Percentiles rank a stretch among this genome's conserved stretches.
Evolutionary conservation across 768 basidiomycete genomes (phyloP).

Genomic region (Pulveroboletus sp.): DNA sequence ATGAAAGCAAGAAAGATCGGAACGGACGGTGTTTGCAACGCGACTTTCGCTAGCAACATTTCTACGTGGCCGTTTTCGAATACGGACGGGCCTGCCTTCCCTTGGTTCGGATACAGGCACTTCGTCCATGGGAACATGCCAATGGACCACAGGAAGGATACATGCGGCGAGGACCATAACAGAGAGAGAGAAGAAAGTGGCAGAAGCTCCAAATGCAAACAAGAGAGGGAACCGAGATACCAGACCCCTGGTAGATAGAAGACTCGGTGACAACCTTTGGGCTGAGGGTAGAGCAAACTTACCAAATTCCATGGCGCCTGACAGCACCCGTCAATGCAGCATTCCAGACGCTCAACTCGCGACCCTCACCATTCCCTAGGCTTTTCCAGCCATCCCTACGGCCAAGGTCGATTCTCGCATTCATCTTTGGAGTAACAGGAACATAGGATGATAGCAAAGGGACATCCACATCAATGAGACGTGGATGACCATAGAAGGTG

Average conservation of each 20-base stretch:
- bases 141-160: constrained; percentile 45
- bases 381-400: constrained; percentile 70
- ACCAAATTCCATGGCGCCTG: constrained; percentile 70
- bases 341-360: constrained; percentile 64
- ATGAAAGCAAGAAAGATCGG: neutral
- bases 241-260: constrained; percentile 47
- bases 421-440: constrained; percentile 42
- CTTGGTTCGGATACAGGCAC: constrained; percentile 8
- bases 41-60: constrained; percentile 17
- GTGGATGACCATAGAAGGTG: constrained; percentile 38
- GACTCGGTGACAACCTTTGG: neutral
- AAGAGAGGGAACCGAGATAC: constrained; percentile 65
- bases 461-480: constrained; percentile 46
- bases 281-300: constrained; percentile 18
- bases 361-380: constrained; percentile 64
- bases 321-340: constrained; percentile 61
- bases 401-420: constrained; percentile 68
- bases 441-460: constrained; percentile 56
- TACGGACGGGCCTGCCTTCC: constrained; percentile 21
- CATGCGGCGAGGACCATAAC: constrained; percentile 46
- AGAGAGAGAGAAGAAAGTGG: constrained; percentile 45
- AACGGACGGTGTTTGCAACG: constrained; percentile 23
- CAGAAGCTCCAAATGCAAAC: constrained; percentile 45
- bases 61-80: constrained; percentile 30
- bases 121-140: constrained; percentile 20